Conservation (phyloP, 768 basidiomycete species). For the Leucocoprinus leucothites region DNA sequence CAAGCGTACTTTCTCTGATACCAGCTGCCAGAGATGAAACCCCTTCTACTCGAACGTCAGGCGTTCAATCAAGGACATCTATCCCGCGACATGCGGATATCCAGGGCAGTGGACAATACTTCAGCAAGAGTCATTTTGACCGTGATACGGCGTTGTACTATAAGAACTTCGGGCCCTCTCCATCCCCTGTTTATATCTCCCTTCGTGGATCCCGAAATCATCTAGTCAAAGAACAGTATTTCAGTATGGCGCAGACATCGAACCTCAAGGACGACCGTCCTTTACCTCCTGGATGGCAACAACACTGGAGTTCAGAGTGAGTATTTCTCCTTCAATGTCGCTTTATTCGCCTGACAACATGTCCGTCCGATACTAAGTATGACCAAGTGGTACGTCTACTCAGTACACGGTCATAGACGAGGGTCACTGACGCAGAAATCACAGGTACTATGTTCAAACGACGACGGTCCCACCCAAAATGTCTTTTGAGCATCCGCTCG, state of each 20-base stretch:
- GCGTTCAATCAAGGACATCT: neutral
- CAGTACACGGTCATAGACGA: neutral
- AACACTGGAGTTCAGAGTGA: constrained; percentile 7
- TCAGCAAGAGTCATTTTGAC: no score
- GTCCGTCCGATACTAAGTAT: neutral
- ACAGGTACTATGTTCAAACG: constrained; percentile 34
- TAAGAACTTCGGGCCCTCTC: no score
- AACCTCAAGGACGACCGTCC: neutral
- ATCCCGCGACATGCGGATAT: no score
- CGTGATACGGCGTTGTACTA: no score
- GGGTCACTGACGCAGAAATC: neutral
- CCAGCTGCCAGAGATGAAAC: no score
- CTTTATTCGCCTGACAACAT: neutral
- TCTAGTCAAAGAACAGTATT: no score
- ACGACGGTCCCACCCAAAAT: constrained; percentile 28
- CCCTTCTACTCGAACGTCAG: no score
- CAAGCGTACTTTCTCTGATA: no score
- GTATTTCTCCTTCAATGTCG: neutral
- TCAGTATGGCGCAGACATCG: neutral
- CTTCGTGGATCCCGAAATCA: no score
- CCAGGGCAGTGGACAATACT: no score
- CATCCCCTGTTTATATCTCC: no score
- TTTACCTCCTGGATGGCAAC: constrained; percentile 4
- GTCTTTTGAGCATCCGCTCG: constrained; percentile 31
- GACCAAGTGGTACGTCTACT: constrained; percentile 1